Base-by-base conservation (phyloP, 2,329 filamentous ascomycete species). In the Colletotrichum spinosum region DNA sequence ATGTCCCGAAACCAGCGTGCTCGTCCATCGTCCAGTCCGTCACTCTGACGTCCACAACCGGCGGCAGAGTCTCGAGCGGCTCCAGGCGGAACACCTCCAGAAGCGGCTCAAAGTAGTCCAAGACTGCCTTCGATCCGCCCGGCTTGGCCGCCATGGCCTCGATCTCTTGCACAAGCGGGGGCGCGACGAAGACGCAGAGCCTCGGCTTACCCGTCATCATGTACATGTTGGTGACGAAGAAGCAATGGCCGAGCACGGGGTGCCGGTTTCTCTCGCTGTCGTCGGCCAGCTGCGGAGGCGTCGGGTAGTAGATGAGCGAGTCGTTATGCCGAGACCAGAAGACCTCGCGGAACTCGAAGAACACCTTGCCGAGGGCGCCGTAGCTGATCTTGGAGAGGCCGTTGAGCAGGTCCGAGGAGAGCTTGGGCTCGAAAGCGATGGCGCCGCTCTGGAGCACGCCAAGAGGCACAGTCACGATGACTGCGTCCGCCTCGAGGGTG, bases 311-410 rank as follows among this genome's bases (percentile, higher is more conserved):
- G 11, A 49, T 34, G 35, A 58, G n/a, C 13, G n/a, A 33, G 38
- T 59, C 56, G 33, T 59, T 51, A n/a, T 59, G 35, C 8, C 25
- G 42, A 8, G 56, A 59, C 56, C 56, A 59, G 25, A 59, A 59
- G 37, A 52, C 48, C 8, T 59, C 56, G 11, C n/a, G 3, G n/a
- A 59, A 59, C 56, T 59, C 33, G 48, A 59, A 53, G 48, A 59
- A 59, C 25, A 45, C 56, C 7, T 59, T 59, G 10, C 56, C 56
- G 2, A 59, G 37, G 8, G 37, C 12, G 3, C 56, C 46, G 12
- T 53, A 52, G n/a, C 56, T 59, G n/a, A 13, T 52, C 25, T n/a
- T 51, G 8, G 56, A 34, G 7, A 52, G 35, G 15, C 56, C 46
- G 1, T 2, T 2, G 5, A 38, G 11, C 9, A 59, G 13, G n/a